A percentile compares a stretch with the other conserved stretches of the same genome.
phyloP scores from a whole-genome alignment of 768 basidiomycete species.

The Lactarius tabidus region DNA sequence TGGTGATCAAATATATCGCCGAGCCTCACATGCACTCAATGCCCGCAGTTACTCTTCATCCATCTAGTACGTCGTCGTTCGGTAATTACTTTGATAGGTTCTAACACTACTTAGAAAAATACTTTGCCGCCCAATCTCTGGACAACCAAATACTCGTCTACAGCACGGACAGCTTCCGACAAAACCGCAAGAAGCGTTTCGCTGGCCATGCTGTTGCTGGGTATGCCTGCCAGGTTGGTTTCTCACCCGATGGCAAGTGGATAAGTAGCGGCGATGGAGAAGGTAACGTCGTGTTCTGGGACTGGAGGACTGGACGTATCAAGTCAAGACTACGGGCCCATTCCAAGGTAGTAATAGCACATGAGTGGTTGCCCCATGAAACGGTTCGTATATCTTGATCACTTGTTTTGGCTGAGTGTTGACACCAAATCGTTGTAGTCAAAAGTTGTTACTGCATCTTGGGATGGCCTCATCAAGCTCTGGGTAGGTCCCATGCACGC shows the following conservation, averaged over 20 bases:
- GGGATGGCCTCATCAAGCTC: conserved; percentile 97
- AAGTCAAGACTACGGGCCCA: conserved; percentile 88
- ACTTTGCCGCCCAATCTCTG: conserved; percentile 94
- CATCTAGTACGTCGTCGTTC: conserved; percentile 68
- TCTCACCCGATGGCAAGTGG: conserved; percentile 98
- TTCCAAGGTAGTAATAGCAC: conserved; percentile 94
- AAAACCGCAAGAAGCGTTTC: conserved; percentile 98
- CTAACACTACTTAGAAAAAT: conserved; percentile 64
- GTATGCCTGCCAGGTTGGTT: conserved; percentile 95
- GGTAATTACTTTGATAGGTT: conserved; percentile 15
- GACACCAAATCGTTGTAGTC: conserved; percentile 50
- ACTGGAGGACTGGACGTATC: conserved; percentile 98
- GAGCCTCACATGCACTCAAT: conserved; percentile 99
- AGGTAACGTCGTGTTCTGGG: conserved; percentile 98
- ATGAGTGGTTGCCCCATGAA: conserved; percentile 98
- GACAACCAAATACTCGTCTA: conserved; percentile 99
- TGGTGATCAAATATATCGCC: conserved; percentile 99
- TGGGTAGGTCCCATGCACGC: conserved; percentile 59
- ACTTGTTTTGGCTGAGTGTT: conserved; percentile 3
- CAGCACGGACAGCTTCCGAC: conserved; percentile 96
- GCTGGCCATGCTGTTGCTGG: conserved; percentile 96
- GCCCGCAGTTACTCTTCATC: conserved; percentile 96
- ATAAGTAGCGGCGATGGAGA: conserved; percentile 94
- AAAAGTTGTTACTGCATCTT: conserved; percentile 94
- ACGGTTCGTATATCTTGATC: conserved; percentile 49